Conservation (phyloP, 345 rosid genomes). For the Arabidopsis suecica region DNA sequence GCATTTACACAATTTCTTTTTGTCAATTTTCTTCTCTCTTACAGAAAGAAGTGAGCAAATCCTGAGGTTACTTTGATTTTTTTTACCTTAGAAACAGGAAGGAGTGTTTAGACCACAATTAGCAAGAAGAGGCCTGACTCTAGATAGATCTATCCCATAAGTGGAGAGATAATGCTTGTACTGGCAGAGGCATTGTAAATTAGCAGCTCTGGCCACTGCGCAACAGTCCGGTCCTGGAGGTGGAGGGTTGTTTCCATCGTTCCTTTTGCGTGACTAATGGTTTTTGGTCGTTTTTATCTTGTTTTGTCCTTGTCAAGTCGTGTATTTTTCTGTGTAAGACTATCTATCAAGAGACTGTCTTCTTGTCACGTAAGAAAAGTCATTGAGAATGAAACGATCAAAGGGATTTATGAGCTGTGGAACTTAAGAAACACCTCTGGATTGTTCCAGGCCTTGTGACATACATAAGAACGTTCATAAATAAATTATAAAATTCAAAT, state of each 20-base stretch:
- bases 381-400: not conserved
- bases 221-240: slow-evolving; percentile 55
- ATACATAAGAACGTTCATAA: not conserved
- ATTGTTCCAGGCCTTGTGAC: not conserved
- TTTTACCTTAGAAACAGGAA: slow-evolving; percentile 41
- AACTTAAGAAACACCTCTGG: not conserved
- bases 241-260: slow-evolving; percentile 49
- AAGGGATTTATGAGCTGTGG: not conserved
- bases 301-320: not conserved
- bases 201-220: slow-evolving; percentile 36
- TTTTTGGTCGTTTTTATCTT: slow-evolving; percentile 8
- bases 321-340: not conserved
- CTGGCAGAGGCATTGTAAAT: slow-evolving; percentile 56
- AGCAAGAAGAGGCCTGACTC: slow-evolving; percentile 49
- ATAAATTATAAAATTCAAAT: not conserved
- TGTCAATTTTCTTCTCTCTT: not conserved
- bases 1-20: too few species aligned
- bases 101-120: slow-evolving; percentile 46
- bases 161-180: slow-evolving; percentile 48
- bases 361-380: not conserved
- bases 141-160: slow-evolving; percentile 47
- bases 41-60: not conserved
- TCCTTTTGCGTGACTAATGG: not conserved
- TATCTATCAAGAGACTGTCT: not conserved
- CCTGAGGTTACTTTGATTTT: not conserved